Conservation (phyloP, 768 basidiomycete species). For the Phlebiopsis gigantea region DNA sequence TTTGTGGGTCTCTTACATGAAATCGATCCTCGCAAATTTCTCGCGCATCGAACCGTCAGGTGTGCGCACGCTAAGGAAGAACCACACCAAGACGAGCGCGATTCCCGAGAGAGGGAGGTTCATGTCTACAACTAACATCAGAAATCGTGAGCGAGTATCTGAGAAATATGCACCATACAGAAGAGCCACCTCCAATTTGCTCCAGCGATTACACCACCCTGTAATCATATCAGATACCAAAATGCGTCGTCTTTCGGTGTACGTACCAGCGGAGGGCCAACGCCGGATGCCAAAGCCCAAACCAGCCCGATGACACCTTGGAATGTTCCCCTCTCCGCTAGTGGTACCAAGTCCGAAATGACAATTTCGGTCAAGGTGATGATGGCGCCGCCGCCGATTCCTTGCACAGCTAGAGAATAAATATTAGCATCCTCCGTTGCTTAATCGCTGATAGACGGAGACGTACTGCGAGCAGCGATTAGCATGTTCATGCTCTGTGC, state of each 20-base stretch:
- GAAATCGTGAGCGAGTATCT: not conserved
- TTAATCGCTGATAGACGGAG: not conserved
- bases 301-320: constrained; percentile 13
- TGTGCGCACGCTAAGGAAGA: constrained; percentile 14
- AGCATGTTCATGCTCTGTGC: constrained; percentile 35
- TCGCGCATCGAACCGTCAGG: constrained; percentile 25
- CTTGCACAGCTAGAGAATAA: constrained; percentile 17
- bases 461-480: constrained; percentile 31
- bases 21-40: constrained; percentile 31
- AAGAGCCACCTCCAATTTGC: constrained; percentile 28
- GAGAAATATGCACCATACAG: constrained; percentile 15
- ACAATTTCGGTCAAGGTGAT: constrained; percentile 19
- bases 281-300: constrained; percentile 12
- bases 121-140: constrained; percentile 22
- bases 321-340: constrained; percentile 20
- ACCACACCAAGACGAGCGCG: constrained; percentile 4
- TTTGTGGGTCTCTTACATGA: constrained; percentile 25
- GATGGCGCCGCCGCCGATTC: constrained; percentile 23
- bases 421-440: not conserved
- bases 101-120: constrained; percentile 27
- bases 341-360: constrained; percentile 22
- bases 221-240: too few species aligned
- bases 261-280: constrained; percentile 15
- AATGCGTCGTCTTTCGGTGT: too few species aligned
- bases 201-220: constrained; percentile 17